Evolutionary conservation across 1,139 yeast genomes (phyloP).

Genomic region (Pichia sp.): DNA sequence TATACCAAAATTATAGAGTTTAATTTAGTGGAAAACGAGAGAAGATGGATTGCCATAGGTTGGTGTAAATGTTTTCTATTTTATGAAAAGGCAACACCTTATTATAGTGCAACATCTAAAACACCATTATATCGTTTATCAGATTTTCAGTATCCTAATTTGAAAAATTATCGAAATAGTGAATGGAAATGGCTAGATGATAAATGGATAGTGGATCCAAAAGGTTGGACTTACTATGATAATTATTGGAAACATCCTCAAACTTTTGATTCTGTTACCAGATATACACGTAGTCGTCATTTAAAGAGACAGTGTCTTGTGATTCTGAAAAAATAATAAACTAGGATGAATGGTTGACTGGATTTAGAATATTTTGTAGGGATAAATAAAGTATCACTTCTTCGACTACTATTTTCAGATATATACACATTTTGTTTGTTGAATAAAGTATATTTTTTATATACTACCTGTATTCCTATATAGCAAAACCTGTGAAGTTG

Average conservation of each 20-base stretch:
- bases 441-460: not conserved
- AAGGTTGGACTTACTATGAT: slow-evolving; percentile 50
- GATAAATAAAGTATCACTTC: no score
- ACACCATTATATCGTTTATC: slow-evolving; percentile 32
- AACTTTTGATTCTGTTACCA: slow-evolving; percentile 41
- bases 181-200: slow-evolving; percentile 41
- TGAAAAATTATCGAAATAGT: slow-evolving; percentile 14
- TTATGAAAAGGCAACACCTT: slow-evolving; percentile 40
- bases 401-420: no score
- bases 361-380: not conserved
- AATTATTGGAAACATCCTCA: slow-evolving; percentile 43
- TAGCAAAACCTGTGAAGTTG: not conserved
- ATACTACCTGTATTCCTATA: not conserved
- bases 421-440: no score
- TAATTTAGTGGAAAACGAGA: slow-evolving; percentile 49
- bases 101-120: slow-evolving; percentile 40
- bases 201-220: slow-evolving; percentile 40
- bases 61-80: slow-evolving; percentile 50
- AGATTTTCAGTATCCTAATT: slow-evolving; percentile 40
- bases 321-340: slow-evolving; percentile 21
- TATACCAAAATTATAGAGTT: slow-evolving; percentile 42
- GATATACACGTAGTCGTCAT: slow-evolving; percentile 45
- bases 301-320: slow-evolving; percentile 46
- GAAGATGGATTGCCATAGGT: slow-evolving; percentile 58
- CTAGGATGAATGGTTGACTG: no score